A percentile compares a stretch with the other conserved stretches of the same genome.
Conservation (phyloP, 108 stramenopile genomes). For the Schizochytrium sp. region DNA sequence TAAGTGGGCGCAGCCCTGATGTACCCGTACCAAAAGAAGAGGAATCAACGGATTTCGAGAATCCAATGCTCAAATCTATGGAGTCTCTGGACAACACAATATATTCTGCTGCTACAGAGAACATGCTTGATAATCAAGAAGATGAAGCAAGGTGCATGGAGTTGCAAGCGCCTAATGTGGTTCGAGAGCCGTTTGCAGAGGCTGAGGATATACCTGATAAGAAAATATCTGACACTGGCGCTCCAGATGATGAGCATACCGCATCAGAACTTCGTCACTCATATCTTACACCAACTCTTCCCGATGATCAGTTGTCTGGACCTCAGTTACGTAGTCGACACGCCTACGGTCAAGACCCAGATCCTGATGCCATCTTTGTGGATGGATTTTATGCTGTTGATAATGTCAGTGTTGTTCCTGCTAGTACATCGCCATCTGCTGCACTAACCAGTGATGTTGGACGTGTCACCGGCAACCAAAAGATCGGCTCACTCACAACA, state of each 20-base stretch:
- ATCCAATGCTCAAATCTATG: too few species aligned
- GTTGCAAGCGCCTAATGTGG: too few species aligned
- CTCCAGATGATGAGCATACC: not conserved
- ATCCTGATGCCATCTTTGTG: constrained; percentile 33
- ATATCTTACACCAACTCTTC: not conserved
- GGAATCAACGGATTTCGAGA: too few species aligned
- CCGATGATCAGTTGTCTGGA: constrained; percentile 41
- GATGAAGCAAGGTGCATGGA: too few species aligned
- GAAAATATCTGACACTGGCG: not conserved
- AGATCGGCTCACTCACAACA: not conserved
- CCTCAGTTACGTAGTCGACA: constrained; percentile 29
- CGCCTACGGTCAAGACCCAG: constrained; percentile 8
- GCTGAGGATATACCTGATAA: too few species aligned
- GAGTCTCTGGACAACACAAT: too few species aligned
- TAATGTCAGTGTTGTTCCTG: not conserved
- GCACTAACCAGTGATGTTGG: not conserved
- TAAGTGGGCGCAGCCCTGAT: not conserved
- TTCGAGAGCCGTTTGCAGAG: too few species aligned
- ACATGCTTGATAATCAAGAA: too few species aligned
- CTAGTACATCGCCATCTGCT: not conserved
- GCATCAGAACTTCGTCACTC: not conserved
- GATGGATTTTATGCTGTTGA: constrained; percentile 53
- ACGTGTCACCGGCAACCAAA: not conserved
- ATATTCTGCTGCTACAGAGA: too few species aligned
- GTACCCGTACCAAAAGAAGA: not conserved